These are phyloP conservation scores for Penicillium vulpinum DNA, from an alignment of 2,329 filamentous ascomycete genomes.

Conservation along the genomic window DNA sequence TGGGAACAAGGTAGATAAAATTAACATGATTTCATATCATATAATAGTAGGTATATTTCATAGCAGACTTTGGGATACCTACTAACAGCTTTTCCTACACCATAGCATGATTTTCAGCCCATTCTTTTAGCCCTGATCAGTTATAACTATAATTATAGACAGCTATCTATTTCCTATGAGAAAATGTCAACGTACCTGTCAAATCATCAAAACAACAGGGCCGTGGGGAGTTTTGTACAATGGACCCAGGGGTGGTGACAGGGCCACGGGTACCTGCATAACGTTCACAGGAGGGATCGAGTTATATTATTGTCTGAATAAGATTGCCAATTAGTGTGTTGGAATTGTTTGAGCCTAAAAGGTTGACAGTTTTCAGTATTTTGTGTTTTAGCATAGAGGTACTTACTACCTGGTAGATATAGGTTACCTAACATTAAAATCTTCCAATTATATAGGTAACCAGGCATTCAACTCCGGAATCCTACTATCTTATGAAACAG, in stretches of 20 bases:
- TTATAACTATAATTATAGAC: not conserved
- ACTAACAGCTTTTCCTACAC: not conserved
- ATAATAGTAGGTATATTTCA: not conserved
- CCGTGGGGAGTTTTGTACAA: not conserved
- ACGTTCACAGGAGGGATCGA: not conserved
- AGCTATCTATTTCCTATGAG: no score
- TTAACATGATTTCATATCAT: no score
- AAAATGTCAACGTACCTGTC: not conserved
- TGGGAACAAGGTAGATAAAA: no score
- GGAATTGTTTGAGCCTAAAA: not conserved
- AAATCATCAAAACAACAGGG: not conserved
- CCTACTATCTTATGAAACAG: not conserved
- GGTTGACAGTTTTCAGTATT: not conserved
- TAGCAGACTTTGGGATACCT: not conserved
- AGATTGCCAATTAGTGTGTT: not conserved
- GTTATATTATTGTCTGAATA: not conserved
- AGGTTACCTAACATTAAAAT: not conserved
- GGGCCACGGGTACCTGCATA: not conserved
- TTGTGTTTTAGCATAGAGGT: not conserved
- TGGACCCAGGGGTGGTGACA: not conserved
- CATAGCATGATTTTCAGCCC: not conserved
- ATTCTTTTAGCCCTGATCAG: no score
- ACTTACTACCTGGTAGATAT: not conserved
- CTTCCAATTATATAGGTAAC: not conserved
- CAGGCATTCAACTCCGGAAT: not conserved